These are phyloP conservation scores for Amanita phalloides DNA, from an alignment of 768 basidiomycete species.

Conservation along the genomic window DNA sequence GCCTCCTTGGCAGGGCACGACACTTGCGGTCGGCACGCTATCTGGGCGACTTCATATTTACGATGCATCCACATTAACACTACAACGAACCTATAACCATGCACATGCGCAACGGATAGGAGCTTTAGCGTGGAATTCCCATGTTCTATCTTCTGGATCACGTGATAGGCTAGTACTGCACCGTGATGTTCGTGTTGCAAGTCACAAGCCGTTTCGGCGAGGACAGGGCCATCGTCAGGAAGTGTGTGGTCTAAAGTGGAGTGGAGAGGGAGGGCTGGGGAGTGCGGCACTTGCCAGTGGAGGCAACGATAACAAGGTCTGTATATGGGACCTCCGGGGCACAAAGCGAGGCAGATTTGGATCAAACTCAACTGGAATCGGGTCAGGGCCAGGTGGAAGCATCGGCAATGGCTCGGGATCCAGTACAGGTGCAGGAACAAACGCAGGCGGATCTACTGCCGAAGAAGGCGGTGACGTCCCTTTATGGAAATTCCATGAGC, in stretches of 20 bases:
- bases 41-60: slow-evolving; percentile 86
- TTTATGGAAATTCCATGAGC: slow-evolving; percentile 92
- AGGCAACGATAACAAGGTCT: slow-evolving; percentile 98
- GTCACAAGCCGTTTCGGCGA: slow-evolving; percentile 53
- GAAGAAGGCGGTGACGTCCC: slow-evolving; percentile 45
- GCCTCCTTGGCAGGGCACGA: slow-evolving; percentile 45
- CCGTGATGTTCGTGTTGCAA: slow-evolving; percentile 77
- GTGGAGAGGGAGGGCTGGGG: slow-evolving; percentile 31
- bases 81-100: slow-evolving; percentile 71
- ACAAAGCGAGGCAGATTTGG: slow-evolving; percentile 31
- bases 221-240: slow-evolving; percentile 81
- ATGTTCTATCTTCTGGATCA: slow-evolving; percentile 82
- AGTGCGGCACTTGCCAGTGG: slow-evolving; percentile 75
- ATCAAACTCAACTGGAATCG: slow-evolving; percentile 5
- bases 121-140: slow-evolving; percentile 87
- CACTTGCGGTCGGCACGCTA: slow-evolving; percentile 90
- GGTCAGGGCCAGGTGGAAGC: slow-evolving; percentile 9
- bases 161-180: slow-evolving; percentile 88
- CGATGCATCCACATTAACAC: slow-evolving; percentile 69
- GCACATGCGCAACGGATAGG: slow-evolving; percentile 90
- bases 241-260: slow-evolving; percentile 95
- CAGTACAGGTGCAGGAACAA: not conserved
- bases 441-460: slow-evolving; percentile 11
- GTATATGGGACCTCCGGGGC: slow-evolving; percentile 88
- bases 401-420: not conserved